Evolutionary conservation across 1,139 yeast genomes (phyloP), one percentile per base, ranked within the genome.

Genomic region (Suhomyces panamericanus): DNA sequence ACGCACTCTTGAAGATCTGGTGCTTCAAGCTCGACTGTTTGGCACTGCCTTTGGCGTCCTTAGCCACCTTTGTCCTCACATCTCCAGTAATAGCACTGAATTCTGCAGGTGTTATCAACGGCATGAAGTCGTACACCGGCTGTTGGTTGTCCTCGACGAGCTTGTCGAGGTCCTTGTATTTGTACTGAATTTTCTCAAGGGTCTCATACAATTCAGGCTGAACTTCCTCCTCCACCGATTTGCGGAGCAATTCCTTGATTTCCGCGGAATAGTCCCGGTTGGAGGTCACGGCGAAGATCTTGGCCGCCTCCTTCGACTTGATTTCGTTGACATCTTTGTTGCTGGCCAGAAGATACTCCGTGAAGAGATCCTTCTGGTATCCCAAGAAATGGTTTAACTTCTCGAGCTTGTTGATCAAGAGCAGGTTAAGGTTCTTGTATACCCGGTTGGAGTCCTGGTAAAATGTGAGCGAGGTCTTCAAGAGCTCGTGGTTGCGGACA

Each of bases 41-140:
- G 29, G 50, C 53, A 26, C 48, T 37, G 13, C 39, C 35, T 55
- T 59, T 48, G 30, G 55, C 45, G 14, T 58, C 60, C 44, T 57
- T 58, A n/a, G 49, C 35, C 17, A 57, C 55, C 0, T 70, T 69
- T 15, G 30, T 36, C 9, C 24, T 40, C 6, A 67, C 51, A 43
- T 71, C 74, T 3, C 77, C 76, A 0, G 78, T 72, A 17, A 74
- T 69, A 15, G 71, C 50, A 37, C 64, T 60, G 51, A 74, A 73
- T 55, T 74, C 79, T 20, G 60, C 66, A 2, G 61, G 53, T 0
- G 73, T 62, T 1, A 69, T 57, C 35, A 74, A 54, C 2, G 78
- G 77, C 75, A 72, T 73, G 53, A 67, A 73, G 53, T 74, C 79
- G 47, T 70, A 69, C 17, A 43, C 42, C 4, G 49, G 26, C 24